phyloP scores from a whole-genome alignment of 2,329 filamentous ascomycete species.

The Neofusicoccum sp. region DNA sequence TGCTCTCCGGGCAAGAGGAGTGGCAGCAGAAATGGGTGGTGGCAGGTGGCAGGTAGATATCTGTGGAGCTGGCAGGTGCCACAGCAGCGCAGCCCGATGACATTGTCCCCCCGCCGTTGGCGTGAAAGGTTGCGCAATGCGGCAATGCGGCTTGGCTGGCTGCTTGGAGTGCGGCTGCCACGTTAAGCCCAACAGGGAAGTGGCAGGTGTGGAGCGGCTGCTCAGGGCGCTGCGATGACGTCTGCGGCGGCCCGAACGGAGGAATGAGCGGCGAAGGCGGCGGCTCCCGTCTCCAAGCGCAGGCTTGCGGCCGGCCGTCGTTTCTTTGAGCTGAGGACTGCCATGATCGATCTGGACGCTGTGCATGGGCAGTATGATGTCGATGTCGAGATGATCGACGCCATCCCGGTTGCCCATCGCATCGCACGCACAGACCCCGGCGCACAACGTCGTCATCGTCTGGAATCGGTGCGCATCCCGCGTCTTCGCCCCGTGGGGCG shows the following conservation, averaged over 20 bases:
- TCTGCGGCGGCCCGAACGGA: slow-evolving; percentile 1
- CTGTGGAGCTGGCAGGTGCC: no score
- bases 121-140: no score
- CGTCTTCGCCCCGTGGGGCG: background rate
- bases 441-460: background rate
- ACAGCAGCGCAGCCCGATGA: no score
- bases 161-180: no score
- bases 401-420: background rate
- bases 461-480: background rate
- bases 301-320: background rate
- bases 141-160: no score
- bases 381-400: slow-evolving; percentile 8
- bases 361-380: background rate
- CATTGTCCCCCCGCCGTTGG: no score
- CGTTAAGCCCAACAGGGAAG: background rate
- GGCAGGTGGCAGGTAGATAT: no score
- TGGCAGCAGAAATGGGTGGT: no score
- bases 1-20: no score
- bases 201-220: background rate
- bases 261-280: no score
- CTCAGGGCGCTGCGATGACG: background rate
- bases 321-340: background rate
- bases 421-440: background rate
- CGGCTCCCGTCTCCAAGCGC: background rate
- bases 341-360: background rate